phyloP scores from a whole-genome alignment of 2,329 filamentous ascomycete genomes.

The Zasmidium cellare region DNA sequence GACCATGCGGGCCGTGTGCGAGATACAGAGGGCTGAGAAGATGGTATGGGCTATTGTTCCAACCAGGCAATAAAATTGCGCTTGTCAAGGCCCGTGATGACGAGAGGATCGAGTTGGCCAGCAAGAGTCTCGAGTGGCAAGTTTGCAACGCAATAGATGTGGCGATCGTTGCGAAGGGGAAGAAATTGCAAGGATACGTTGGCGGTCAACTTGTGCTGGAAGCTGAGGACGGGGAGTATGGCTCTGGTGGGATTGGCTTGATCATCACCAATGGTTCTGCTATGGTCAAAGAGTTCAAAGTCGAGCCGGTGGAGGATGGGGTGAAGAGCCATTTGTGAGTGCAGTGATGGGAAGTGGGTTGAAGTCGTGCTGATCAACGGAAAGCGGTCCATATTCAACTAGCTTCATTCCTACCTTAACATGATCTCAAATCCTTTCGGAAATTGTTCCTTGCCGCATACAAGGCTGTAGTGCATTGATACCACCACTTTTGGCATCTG shows the following conservation, averaged over 20 bases:
- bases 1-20: neutral
- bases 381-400: too few species aligned
- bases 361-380: too few species aligned
- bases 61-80: neutral
- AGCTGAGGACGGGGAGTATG: neutral
- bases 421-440: too few species aligned
- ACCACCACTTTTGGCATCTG: too few species aligned
- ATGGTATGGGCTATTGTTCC: conserved; percentile 3
- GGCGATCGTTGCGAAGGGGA: neutral
- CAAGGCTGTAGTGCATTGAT: too few species aligned
- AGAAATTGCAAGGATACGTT: neutral
- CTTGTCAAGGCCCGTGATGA: neutral
- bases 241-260: neutral
- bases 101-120: neutral
- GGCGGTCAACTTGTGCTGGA: neutral
- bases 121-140: neutral
- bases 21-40: conserved; percentile 1
- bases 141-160: neutral
- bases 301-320: neutral
- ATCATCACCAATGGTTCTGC: neutral
- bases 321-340: too few species aligned
- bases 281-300: neutral
- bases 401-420: too few species aligned
- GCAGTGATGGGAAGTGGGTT: too few species aligned
- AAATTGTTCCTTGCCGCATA: too few species aligned